Base-by-base conservation (phyloP, 2,329 filamentous ascomycete species). In the Nigrospora oryzae region DNA sequence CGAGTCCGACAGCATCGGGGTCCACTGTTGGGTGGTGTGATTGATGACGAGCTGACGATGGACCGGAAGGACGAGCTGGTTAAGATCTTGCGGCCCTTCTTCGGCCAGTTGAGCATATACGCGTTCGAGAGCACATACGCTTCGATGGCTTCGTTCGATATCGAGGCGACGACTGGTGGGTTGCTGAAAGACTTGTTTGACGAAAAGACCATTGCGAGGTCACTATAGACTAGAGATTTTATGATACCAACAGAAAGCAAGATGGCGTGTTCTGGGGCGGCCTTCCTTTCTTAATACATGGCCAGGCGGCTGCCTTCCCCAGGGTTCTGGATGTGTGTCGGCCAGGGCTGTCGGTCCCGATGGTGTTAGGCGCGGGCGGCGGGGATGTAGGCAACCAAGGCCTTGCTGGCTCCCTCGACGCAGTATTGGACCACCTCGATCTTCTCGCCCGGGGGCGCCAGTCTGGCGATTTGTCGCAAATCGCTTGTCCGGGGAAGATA, bases 51-150 rank as follows among this genome's bases (percentile, higher is more conserved):
- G 16, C 66, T 79, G 2, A 60, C 62, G 31, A 65, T 81, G 34
- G 83, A 86, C 50, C 70, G 75, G 50, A 78, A 73, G 55, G 79
- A 83, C 43, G 80, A 84, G 62, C 66, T 97, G 46, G 78, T 93
- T 5, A 84, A 84, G 59, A 77, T 96, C 12, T 66, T 97, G 50
- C 75, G 86, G 53, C 91, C 91, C 0, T 97, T 96, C 66, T 89
- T 97, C 59, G 85, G 84, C 13, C 86, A 94, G 60, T 68, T 98
- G 51, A 96, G 90, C 61, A 96, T 98, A 57, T 87, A 84, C 61
- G 84, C 87, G 0, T 98, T 96, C 65, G 93, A 98, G 69, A 86
- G 84, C 49, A 91, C 86, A 45, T 98, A 98, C 63, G 81, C 84
- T 14, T 28, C 23, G 23, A 90, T 96, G 81, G 83, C 81, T 33